Conservation (phyloP, 495 filamentous ascomycete species). For the Tuber calosporum region DNA sequence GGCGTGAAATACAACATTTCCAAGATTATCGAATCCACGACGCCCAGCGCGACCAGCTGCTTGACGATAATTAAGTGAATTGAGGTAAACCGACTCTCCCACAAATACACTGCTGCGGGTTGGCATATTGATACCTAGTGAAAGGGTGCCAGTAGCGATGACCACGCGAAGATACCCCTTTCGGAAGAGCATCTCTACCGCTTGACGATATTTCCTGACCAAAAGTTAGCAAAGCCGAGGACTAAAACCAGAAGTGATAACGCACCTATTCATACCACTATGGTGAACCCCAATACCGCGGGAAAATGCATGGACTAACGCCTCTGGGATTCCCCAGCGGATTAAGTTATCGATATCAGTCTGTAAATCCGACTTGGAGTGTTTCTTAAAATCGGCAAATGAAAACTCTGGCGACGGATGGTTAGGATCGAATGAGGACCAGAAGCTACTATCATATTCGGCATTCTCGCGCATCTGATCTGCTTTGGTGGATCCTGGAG, state of each 20-base stretch:
- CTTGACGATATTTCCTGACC: constrained; percentile 38
- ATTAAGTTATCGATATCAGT: constrained; percentile 48
- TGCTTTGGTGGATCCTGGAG: constrained; percentile 43
- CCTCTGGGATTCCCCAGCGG: constrained; percentile 45
- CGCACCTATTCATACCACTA: constrained; percentile 65
- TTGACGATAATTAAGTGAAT: constrained; percentile 67
- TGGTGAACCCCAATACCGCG: constrained; percentile 71
- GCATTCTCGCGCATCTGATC: constrained; percentile 47
- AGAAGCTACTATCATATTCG: constrained; percentile 50
- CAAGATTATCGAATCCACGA: constrained; percentile 71
- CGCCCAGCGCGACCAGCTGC: constrained; percentile 69
- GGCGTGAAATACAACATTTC: constrained; percentile 70
- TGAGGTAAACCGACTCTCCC: constrained; percentile 62
- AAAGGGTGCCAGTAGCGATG: constrained; percentile 68
- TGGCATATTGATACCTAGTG: constrained; percentile 78
- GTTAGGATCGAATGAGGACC: constrained; percentile 59
- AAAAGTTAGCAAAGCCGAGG: constrained; percentile 21
- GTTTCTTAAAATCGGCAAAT: constrained; percentile 56
- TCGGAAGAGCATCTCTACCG: constrained; percentile 64
- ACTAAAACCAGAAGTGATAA: constrained; percentile 15
- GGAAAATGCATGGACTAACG: constrained; percentile 53
- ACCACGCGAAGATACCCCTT: constrained; percentile 65
- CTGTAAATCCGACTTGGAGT: constrained; percentile 52
- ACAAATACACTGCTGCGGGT: constrained; percentile 72
- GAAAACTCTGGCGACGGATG: constrained; percentile 56